Base-by-base conservation (phyloP, 106 monocot species). In the Hemerocallis citrina region DNA sequence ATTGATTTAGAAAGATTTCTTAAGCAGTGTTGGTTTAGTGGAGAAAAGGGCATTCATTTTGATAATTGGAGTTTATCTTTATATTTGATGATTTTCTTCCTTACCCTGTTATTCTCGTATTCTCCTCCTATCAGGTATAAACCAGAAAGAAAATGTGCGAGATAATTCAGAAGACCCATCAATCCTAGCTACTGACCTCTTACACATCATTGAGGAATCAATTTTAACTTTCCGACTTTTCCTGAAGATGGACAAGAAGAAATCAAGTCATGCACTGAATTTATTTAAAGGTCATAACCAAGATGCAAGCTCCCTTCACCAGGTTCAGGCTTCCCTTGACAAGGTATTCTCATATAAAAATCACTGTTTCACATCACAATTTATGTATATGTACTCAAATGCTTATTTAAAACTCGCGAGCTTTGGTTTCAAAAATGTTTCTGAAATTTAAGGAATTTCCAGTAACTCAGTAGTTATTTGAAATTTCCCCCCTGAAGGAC, bases 221-320 rank as follows among this genome's bases (percentile, higher is more conserved):
- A 85, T 94, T 36, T 50, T 89, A 25, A 81, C 89, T 63, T 89
- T 94, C 60, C 70, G 72, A 28, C 65, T 54, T 59, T 86, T 94
- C 57, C 32, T 94, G 52, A 89, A 86, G 60, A 77, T 31, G 50
- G 93, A 89, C 59, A 85, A 83, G 75, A 75, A 72, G 42, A 89
- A 80, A 48, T 67, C 65, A 21, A 40, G 21, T 32, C 38, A 73
- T 61, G 9, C 45, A 30, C 59, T 71, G 32, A 57, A 38, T 39
- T 69, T 79, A 36, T 72, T 85, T 67, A 69, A 77, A 21, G 62
- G 63, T 57, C 78, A 82, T 54, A 74, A 72, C 34, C 77, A 69
- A 38, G 62, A 54, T 63, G 74, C 61, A 52, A 77, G 65, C 55
- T 75, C 89, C 44, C 79, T 94, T 74, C 93, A 83, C 14, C 85